These are phyloP conservation scores for Solanum hybrid DNA, from an alignment of 305 asterid genomes.

Conservation along the genomic window DNA sequence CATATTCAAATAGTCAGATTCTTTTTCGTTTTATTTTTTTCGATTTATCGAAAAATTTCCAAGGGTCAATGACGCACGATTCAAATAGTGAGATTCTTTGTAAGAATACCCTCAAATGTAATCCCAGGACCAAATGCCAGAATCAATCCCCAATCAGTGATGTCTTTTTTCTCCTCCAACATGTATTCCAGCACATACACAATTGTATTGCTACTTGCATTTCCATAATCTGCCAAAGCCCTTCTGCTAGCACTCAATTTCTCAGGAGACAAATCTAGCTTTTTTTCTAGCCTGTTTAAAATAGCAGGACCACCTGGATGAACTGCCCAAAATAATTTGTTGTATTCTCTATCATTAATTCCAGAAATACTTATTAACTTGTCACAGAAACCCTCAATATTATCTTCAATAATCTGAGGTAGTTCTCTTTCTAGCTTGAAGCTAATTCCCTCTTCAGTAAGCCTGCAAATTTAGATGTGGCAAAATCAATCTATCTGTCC, in stretches of 20 bases:
- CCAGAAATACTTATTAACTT: conserved; percentile 45
- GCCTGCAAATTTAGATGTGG: conserved; percentile 5
- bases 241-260: conserved; percentile 66
- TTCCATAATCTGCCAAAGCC: conserved; percentile 83
- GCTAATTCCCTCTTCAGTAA: conserved; percentile 90
- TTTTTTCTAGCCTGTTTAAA: conserved; percentile 69
- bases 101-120: conserved; percentile 85
- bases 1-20: not conserved
- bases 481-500: not conserved
- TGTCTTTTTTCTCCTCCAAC: conserved; percentile 40
- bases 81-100: conserved; percentile 52
- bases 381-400: conserved; percentile 53
- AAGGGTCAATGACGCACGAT: not conserved
- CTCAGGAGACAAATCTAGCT: conserved; percentile 50
- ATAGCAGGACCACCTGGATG: conserved; percentile 98
- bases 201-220: conserved; percentile 89
- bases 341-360: conserved; percentile 31
- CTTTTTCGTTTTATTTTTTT: conserved; percentile 10
- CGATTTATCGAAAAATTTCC: not conserved
- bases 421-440: conserved; percentile 69
- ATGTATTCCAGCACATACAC: conserved; percentile 84
- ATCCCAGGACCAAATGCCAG: conserved; percentile 95
- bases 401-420: conserved; percentile 78
- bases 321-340: conserved; percentile 87
- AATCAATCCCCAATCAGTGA: conserved; percentile 62